Evolutionary conservation across 495 filamentous ascomycete genomes (phyloP).

Genomic region (Tuber brumale): DNA sequence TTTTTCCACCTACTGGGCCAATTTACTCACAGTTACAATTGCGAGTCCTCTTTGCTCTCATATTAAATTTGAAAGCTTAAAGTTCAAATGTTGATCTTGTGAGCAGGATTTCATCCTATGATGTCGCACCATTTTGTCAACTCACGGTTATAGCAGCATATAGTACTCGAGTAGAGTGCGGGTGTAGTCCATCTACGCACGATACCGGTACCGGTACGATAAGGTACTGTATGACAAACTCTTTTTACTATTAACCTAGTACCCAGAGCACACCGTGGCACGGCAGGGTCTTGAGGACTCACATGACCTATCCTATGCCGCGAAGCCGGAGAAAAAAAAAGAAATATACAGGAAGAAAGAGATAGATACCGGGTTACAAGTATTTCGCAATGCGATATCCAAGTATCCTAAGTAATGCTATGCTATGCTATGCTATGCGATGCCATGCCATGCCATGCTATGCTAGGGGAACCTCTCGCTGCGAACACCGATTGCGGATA

Average conservation of each 20-base stretch:
- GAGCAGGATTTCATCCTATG: too few relatives aligned
- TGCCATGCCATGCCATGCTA: neutral
- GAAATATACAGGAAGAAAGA: neutral
- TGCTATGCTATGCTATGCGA: neutral
- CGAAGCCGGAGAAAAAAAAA: neutral
- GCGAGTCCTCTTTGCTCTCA: too few relatives aligned
- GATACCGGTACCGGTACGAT: neutral
- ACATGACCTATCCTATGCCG: neutral
- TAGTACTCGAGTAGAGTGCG: neutral
- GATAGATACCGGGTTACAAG: neutral
- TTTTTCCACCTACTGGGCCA: too few relatives aligned
- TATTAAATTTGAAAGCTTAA: too few relatives aligned
- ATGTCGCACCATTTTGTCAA: too few relatives aligned
- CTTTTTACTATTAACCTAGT: neutral
- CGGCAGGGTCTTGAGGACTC: neutral
- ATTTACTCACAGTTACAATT: too few relatives aligned
- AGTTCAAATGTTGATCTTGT: too few relatives aligned
- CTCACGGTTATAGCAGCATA: neutral
- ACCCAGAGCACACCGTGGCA: neutral
- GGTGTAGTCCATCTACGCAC: neutral
- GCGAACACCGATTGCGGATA: neutral
- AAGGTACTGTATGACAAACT: neutral
- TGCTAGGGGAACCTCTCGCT: neutral
- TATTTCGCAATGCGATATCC: neutral
- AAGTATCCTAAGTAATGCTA: neutral